A percentile compares a stretch with the other conserved stretches of the same genome.
phyloP scores from a whole-genome alignment of 257 asterid species.

The Penstemon davidsonii region DNA sequence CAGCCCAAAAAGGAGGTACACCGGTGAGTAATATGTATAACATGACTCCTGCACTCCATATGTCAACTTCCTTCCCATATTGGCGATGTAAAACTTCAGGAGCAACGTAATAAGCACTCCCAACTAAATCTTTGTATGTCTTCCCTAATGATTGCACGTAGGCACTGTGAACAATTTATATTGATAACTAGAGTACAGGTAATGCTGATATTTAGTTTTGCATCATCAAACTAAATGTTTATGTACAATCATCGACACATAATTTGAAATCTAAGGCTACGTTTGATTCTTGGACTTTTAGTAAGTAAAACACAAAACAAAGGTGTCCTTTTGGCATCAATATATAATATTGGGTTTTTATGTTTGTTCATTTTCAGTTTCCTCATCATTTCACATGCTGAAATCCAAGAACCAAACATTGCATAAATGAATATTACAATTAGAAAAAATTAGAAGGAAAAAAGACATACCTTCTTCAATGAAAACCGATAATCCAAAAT shows the following conservation, averaged over 20 bases:
- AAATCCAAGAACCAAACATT: no score
- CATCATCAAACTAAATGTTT: neutral
- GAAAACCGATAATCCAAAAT: constrained; percentile 79
- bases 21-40: constrained; percentile 81
- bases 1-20: constrained; percentile 92
- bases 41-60: constrained; percentile 93
- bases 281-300: no score
- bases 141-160: constrained; percentile 49
- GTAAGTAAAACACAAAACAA: no score
- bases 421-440: neutral
- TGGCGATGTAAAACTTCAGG: constrained; percentile 74
- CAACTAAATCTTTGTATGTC: constrained; percentile 68
- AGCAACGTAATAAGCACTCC: constrained; percentile 89
- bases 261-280: no score
- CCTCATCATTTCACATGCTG: no score
- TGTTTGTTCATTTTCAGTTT: no score
- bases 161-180: neutral
- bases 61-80: constrained; percentile 76
- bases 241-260: no score
- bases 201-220: neutral
- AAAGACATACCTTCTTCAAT: constrained; percentile 59
- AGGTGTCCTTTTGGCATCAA: no score
- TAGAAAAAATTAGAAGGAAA: neutral
- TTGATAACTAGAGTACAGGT: neutral
- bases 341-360: neutral